phyloP scores from a whole-genome alignment of 495 filamentous ascomycete genomes.

The Lasiosphaeriaceae sp. region DNA sequence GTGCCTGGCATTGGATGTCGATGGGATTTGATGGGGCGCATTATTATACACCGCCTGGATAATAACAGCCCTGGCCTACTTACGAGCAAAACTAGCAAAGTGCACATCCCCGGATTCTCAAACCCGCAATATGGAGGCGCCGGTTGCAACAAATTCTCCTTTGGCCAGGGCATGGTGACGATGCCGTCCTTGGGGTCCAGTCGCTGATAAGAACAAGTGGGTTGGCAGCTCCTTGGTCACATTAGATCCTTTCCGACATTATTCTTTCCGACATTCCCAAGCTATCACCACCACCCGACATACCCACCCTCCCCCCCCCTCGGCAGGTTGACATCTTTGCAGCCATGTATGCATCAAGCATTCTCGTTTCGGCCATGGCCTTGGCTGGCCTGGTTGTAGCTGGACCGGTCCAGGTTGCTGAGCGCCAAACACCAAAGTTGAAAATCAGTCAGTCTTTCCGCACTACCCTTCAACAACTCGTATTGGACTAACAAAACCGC shows the following conservation, averaged over 20 bases:
- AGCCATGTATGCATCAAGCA: slow-evolving; percentile 11
- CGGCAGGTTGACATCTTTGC: too few species aligned
- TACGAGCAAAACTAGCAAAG: background rate
- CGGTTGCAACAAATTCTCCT: background rate
- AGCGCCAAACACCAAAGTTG: slow-evolving; percentile 21
- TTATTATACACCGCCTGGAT: slow-evolving; percentile 4
- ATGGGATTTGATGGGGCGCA: background rate
- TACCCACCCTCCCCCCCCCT: too few species aligned
- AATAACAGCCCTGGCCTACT: background rate
- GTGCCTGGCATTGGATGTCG: background rate
- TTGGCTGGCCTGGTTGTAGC: slow-evolving; percentile 10
- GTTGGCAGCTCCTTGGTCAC: background rate
- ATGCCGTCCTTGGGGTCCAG: too few species aligned
- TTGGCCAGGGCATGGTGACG: background rate
- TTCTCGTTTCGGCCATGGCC: slow-evolving; percentile 9
- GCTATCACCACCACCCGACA: background rate
- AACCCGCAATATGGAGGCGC: background rate
- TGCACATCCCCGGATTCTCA: background rate
- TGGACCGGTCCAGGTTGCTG: slow-evolving; percentile 13
- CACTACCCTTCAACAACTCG: background rate
- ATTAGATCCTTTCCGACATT: background rate
- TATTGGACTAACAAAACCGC: background rate
- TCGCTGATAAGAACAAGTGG: background rate
- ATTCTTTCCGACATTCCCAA: background rate
- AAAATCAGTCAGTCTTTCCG: slow-evolving; percentile 10